Percentiles rank a stretch among this genome's conserved stretches.
phyloP scores from a whole-genome alignment of 1,284 basidiomycete genomes.

The Puccinia novopanici region DNA sequence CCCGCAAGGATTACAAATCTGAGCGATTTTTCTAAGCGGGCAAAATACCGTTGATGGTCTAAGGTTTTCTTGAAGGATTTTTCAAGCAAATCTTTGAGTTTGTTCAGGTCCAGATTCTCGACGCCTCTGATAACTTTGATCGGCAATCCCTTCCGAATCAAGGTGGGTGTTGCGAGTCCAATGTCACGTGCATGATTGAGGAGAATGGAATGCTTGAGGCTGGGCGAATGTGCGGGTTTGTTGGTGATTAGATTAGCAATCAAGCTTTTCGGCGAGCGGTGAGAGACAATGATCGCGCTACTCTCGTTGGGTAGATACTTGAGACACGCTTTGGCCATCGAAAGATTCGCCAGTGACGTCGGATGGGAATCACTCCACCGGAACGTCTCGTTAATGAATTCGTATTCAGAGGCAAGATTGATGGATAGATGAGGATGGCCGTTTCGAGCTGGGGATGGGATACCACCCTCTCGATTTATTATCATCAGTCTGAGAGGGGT shows the following conservation, averaged over 20 bases:
- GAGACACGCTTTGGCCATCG: slow-evolving; percentile 84
- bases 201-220: slow-evolving; percentile 86
- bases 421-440: slow-evolving; percentile 94
- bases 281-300: slow-evolving; percentile 93
- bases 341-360: slow-evolving; percentile 80
- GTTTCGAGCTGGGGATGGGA: slow-evolving; percentile 92
- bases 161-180: slow-evolving; percentile 85
- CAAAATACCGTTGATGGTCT: slow-evolving; percentile 74
- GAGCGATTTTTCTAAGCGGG: slow-evolving; percentile 71
- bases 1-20: slow-evolving; percentile 95
- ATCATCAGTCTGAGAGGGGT: slow-evolving; percentile 93
- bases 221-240: slow-evolving; percentile 93
- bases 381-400: slow-evolving; percentile 84
- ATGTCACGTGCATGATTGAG: slow-evolving; percentile 76
- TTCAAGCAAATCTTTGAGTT: slow-evolving; percentile 80
- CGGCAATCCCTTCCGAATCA: slow-evolving; percentile 83
- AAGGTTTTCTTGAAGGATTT: slow-evolving; percentile 78
- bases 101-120: slow-evolving; percentile 71
- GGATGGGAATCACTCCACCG: slow-evolving; percentile 79
- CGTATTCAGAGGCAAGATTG: slow-evolving; percentile 85
- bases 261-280: slow-evolving; percentile 89
- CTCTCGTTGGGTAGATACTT: slow-evolving; percentile 88
- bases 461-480: slow-evolving; percentile 94
- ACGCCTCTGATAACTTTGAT: slow-evolving; percentile 74
- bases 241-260: slow-evolving; percentile 98